Evolutionary conservation across 306 rosid genomes (phyloP), one percentile per base, ranked within the genome.

Genomic region (Crataegus laevigata): DNA sequence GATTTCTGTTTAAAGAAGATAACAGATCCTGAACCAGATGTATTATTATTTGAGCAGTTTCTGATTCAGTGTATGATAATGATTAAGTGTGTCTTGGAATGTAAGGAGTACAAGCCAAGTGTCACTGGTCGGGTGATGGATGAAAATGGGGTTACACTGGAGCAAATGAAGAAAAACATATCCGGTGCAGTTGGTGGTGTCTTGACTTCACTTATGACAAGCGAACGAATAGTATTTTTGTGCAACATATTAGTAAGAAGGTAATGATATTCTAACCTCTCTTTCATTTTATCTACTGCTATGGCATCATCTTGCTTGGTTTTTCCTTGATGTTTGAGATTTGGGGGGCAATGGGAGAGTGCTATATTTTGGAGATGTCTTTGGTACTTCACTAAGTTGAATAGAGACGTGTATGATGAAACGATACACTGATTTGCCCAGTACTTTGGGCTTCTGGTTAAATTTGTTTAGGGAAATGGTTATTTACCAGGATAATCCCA

Each of bases 61-160:
- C 88, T 94, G 69, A 94, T 94, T 84, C 97, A 91, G 77, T 94
- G 97, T 84, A 94, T 94, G 97, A 91, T 91, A 54, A 86, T 90
- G 96, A 89, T 94, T 71, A 94, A 94, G 84, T 82, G 85, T 80
- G 83, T 87, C 71, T 86, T 94, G 86, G 97, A 94, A 86, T 94
- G 98, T 85, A 91, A 89, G 77, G 97, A 94, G 84, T 94, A 94
- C 89, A 91, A 94, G 86, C 91, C 91, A 69, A 87, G 85, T 83
- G 80, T 81, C 64, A 91, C 88, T 69, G 97, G 98, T 81, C 89
- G 97, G 82, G 98, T 91, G 78, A 72, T 90, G 85, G 94, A 90
- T 82, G 98, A 90, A 88, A 91, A 87, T 81, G 86, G 87, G 81
- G 72, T 86, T 65, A 76, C 96, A 79, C 75, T 85, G 73, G 98